These are phyloP conservation scores for Kluyveromyces aestuarii DNA, from an alignment of 805 yeast species.

Conservation along the genomic window DNA sequence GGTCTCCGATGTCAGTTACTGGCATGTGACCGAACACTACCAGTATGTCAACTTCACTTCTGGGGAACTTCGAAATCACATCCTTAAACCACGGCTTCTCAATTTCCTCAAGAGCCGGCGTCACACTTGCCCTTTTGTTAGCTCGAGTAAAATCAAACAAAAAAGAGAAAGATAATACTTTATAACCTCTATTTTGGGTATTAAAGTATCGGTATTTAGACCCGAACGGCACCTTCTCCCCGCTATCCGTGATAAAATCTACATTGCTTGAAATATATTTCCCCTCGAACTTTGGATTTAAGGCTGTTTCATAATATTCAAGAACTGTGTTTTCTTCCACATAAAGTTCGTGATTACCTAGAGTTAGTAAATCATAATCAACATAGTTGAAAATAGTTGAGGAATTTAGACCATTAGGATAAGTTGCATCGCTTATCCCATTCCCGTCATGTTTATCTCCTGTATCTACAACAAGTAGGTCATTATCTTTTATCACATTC, in stretches of 20 bases:
- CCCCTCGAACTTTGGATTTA: slow-evolving; percentile 42
- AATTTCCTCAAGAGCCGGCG: slow-evolving; percentile 43
- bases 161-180: slow-evolving; percentile 66
- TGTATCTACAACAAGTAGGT: slow-evolving; percentile 68
- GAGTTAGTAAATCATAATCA: slow-evolving; percentile 68
- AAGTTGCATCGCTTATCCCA: slow-evolving; percentile 75
- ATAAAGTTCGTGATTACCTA: slow-evolving; percentile 91
- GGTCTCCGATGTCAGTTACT: slow-evolving; percentile 31
- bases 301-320: slow-evolving; percentile 56
- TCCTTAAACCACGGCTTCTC: slow-evolving; percentile 58
- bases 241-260: slow-evolving; percentile 39
- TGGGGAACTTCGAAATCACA: slow-evolving; percentile 27
- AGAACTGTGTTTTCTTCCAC: slow-evolving; percentile 49
- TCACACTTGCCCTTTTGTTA: slow-evolving; percentile 55
- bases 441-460: slow-evolving; percentile 96
- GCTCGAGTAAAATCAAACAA: slow-evolving; percentile 63
- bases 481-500: slow-evolving; percentile 35
- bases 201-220: slow-evolving; percentile 52
- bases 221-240: slow-evolving; percentile 55
- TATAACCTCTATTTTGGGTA: slow-evolving; percentile 43
- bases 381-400: slow-evolving; percentile 52
- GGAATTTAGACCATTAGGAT: slow-evolving; percentile 59
- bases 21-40: slow-evolving; percentile 79
- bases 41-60: slow-evolving; percentile 48
- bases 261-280: slow-evolving; percentile 68